These are phyloP conservation scores for Juglanconis sp. DNA, from an alignment of 2,329 filamentous ascomycete species.

Conservation along the genomic window DNA sequence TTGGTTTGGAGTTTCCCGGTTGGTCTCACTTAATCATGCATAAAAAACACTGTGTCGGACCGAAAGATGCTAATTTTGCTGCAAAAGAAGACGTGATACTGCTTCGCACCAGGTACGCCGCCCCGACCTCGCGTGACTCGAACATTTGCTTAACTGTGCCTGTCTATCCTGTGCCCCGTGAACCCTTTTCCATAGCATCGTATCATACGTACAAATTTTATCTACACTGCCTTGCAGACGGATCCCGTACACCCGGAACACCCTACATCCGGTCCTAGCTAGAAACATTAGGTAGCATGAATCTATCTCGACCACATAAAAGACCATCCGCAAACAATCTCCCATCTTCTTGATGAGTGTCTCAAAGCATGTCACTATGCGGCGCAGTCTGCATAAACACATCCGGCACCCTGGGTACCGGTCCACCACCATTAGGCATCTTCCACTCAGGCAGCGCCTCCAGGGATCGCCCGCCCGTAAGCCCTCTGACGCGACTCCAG, in stretches of 20 bases:
- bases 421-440: slow-evolving; percentile 30
- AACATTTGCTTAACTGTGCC: background rate
- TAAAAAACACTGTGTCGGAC: slow-evolving; percentile 6
- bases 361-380: slow-evolving; percentile 35
- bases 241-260: background rate
- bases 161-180: background rate
- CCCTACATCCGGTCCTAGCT: background rate
- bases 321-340: background rate
- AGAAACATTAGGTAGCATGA: background rate
- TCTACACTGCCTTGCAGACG: background rate
- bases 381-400: slow-evolving; percentile 27
- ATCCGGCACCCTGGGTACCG: slow-evolving; percentile 40
- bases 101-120: slow-evolving; percentile 22
- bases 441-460: slow-evolving; percentile 21
- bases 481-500: slow-evolving; percentile 56
- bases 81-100: slow-evolving; percentile 17
- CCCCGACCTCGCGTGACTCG: background rate
- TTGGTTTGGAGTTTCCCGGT: slow-evolving; percentile 26
- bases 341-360: background rate
- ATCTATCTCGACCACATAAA: background rate
- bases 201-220: slow-evolving; percentile 1
- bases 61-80: slow-evolving; percentile 29
- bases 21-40: slow-evolving; percentile 33
- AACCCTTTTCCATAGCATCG: background rate
- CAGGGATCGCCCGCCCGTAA: slow-evolving; percentile 54